Evolutionary conservation across 768 basidiomycete genomes (phyloP).

Genomic region (Sutorius australiensis): DNA sequence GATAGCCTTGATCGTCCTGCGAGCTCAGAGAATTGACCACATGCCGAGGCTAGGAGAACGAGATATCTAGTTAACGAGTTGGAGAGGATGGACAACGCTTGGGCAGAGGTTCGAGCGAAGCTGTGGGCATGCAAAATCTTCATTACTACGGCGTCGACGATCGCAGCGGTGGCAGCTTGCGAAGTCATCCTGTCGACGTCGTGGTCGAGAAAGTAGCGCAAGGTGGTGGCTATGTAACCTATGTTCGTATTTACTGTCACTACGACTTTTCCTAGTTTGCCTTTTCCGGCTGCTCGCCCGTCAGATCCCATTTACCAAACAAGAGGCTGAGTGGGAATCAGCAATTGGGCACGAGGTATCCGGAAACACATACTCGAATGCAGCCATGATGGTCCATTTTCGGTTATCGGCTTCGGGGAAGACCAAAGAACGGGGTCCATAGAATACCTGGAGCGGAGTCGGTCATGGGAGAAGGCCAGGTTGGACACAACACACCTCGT

Average conservation of each 20-base stretch:
- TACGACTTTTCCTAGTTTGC: neutral
- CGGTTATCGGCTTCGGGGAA: constrained; percentile 96
- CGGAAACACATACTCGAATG: constrained; percentile 68
- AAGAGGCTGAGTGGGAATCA: constrained; percentile 26
- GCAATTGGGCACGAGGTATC: neutral
- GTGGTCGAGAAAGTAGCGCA: no score
- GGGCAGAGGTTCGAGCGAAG: constrained; percentile 72
- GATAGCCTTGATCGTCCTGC: constrained; percentile 61
- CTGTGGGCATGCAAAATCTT: constrained; percentile 73
- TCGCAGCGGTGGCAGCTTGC: constrained; percentile 48
- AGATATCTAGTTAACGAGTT: constrained; percentile 77
- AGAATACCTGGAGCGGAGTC: constrained; percentile 64
- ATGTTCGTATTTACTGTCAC: neutral
- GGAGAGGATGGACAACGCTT: constrained; percentile 66
- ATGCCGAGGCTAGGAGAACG: constrained; percentile 57
- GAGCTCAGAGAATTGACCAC: constrained; percentile 71
- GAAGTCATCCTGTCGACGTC: constrained; percentile 21
- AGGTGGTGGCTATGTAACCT: constrained; percentile 4
- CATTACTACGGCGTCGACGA: constrained; percentile 64
- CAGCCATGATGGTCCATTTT: constrained; percentile 94
- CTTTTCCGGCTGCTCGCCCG: constrained; percentile 19
- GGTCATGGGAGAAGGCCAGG: neutral
- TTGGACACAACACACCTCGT: constrained; percentile 56
- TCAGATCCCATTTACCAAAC: constrained; percentile 47
- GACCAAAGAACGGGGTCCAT: constrained; percentile 85